A percentile compares a stretch with the other conserved stretches of the same genome.
Evolutionary conservation across 2,329 filamentous ascomycete genomes (phyloP).

Genomic region (Fusarium nodosum): DNA sequence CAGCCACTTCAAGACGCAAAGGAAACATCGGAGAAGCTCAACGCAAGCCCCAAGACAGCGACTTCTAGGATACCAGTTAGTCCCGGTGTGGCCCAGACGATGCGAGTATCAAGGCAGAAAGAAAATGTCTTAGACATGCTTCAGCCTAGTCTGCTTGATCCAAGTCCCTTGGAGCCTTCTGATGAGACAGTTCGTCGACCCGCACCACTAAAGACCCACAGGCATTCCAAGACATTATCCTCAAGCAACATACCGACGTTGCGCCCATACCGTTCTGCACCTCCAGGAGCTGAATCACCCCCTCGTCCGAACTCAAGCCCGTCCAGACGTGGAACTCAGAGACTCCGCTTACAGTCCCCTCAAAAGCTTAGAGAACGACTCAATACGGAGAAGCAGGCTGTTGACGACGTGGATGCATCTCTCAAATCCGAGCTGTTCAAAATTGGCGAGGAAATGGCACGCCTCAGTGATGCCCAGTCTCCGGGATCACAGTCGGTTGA

Average conservation of each 20-base stretch:
- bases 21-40: conserved; percentile 70
- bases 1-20: conserved; percentile 67
- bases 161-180: conserved; percentile 33
- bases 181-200: conserved; percentile 38
- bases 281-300: conserved; percentile 47
- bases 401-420: conserved; percentile 76
- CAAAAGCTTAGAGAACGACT: conserved; percentile 87
- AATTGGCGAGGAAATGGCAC: conserved; percentile 84
- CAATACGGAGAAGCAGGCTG: conserved; percentile 81
- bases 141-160: conserved; percentile 26
- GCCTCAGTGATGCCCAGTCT: conserved; percentile 59
- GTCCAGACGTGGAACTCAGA: conserved; percentile 57
- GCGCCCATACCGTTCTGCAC: conserved; percentile 55
- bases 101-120: conserved; percentile 63
- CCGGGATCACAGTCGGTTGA: conserved; percentile 55
- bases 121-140: conserved; percentile 53
- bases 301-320: conserved; percentile 47
- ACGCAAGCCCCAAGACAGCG: conserved; percentile 60
- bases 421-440: conserved; percentile 82
- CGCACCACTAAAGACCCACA: conserved; percentile 49
- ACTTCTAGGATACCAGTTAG: conserved; percentile 68
- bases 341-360: conserved; percentile 76
- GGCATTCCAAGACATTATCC: conserved; percentile 66
- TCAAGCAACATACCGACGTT: conserved; percentile 69
- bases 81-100: conserved; percentile 56